Percentiles rank a stretch among this genome's conserved stretches.
Evolutionary conservation across 257 asterid genomes (phyloP).

Genomic region (Solanum phureja): DNA sequence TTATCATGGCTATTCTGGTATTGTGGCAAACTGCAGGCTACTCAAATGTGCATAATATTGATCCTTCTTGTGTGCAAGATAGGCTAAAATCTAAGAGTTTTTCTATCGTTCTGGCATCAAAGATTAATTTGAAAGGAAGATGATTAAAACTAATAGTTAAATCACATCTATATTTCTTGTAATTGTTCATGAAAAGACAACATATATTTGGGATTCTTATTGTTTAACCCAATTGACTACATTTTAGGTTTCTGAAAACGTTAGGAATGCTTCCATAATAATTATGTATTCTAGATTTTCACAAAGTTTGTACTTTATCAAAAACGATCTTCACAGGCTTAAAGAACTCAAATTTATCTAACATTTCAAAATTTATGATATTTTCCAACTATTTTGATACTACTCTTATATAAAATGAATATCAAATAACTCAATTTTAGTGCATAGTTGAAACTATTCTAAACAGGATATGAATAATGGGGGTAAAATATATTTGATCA

Average conservation of each 20-base stretch:
- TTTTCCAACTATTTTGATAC: background rate
- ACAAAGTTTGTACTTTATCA: background rate
- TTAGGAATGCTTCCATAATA: background rate
- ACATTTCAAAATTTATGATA: background rate
- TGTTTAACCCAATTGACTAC: background rate
- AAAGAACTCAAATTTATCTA: background rate
- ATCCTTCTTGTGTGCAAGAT: background rate
- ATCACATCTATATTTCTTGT: background rate
- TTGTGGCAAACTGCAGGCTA: background rate
- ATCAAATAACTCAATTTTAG: background rate
- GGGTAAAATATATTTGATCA: background rate
- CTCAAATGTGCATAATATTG: background rate
- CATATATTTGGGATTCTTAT: background rate
- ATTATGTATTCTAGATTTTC: background rate
- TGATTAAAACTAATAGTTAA: background rate
- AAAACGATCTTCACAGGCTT: background rate
- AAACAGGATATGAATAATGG: background rate
- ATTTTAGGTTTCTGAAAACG: background rate
- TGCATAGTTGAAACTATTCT: background rate
- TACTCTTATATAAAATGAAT: background rate
- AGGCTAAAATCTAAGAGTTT: background rate
- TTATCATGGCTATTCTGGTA: background rate
- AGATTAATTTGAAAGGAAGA: background rate
- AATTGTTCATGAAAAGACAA: background rate
- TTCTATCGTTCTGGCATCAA: background rate